These are phyloP conservation scores for Sphagnum fallax DNA, from an alignment of 228 moss, liverwort and hornwort genomes.

Conservation along the genomic window DNA sequence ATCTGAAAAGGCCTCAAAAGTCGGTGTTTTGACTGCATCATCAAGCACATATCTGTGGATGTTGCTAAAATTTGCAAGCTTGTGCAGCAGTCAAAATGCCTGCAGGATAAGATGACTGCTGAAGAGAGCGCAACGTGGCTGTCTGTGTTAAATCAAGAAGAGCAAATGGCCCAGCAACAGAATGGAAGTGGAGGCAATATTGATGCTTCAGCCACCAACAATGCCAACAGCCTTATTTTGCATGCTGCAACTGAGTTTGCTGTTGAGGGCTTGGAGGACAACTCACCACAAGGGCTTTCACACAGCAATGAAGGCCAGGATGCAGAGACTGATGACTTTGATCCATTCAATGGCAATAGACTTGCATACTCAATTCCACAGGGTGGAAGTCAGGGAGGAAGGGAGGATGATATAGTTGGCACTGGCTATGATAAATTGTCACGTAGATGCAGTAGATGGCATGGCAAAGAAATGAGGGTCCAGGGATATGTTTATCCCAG, in stretches of 20 bases:
- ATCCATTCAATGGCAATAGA: constrained; percentile 41
- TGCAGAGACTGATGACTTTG: constrained; percentile 76
- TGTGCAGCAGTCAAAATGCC: constrained; percentile 88
- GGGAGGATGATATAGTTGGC: constrained; percentile 56
- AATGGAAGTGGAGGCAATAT: constrained; percentile 34
- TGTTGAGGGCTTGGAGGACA: constrained; percentile 45
- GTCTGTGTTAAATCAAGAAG: constrained; percentile 82
- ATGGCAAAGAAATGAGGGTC: constrained; percentile 44
- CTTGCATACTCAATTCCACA: constrained; percentile 31
- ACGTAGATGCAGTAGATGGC: constrained; percentile 55
- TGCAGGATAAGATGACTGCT: constrained; percentile 99
- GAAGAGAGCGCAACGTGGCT: constrained; percentile 99
- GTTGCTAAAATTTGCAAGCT: constrained; percentile 91
- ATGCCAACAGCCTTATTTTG: constrained; percentile 27
- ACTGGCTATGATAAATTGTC: constrained; percentile 52
- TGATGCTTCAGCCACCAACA: constrained; percentile 22
- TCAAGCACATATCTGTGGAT: constrained; percentile 95
- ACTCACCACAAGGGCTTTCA: constrained; percentile 14
- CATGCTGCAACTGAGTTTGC: constrained; percentile 78
- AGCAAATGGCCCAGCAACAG: constrained; percentile 65
- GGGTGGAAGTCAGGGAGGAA: constrained; percentile 13
- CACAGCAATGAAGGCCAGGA: constrained; percentile 67
- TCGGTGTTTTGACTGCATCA: constrained; percentile 93
- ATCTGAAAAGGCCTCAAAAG: constrained; percentile 99
- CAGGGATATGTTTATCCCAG: constrained; percentile 36